Base-by-base conservation (phyloP, 805 yeast species). In the Schizosaccharomyces pombe region DNA sequence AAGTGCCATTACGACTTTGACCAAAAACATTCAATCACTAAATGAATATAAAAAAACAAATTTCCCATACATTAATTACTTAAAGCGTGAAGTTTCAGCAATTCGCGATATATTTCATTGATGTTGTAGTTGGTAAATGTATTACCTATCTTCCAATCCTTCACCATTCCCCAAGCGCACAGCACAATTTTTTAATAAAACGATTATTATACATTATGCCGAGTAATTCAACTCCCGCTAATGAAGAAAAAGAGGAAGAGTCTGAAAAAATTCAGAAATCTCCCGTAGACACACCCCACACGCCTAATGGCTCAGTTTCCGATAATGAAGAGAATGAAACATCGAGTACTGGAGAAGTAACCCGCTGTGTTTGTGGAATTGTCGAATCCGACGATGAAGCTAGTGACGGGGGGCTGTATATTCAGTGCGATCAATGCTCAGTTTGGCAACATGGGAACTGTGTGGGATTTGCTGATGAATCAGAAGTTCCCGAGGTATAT, bases 391-490 rank as follows among this genome's bases (percentile, higher is more conserved):
- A 65, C 47, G 83, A 78, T 56, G 93, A 85, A 57, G 19, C 49
- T 5, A 26, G 30, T 43, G 95, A 85, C 67, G 91, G 89, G 60
- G 96, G 96, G 0, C 81, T 85, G 62, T 87, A 94, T 26, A 83
- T 91, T 58, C 97, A 91, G 67, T 91, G 98, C 72, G 98, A 91
- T 62, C 74, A 75, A 58, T 89, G 98, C 68, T 78, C 84, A 19
- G 95, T 82, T 5, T 89, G 98, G 98, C 98, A 89, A 66, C 98
- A 89, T 65, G 97, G 96, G 1, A 85, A 73, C 67, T 89, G 98
- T 70, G 95, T 89, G 37, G 94, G 95, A 0, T 77, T 89, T 56
- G 72, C 72, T 55, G 78, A 76, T 53, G 85, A 79, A 57, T 77
- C 75, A 12, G 80, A 76, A 53, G 84, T 85, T 1, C 95, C 96